phyloP scores from a whole-genome alignment of 2,329 filamentous ascomycete genomes.

The Orbilia oligospora region DNA sequence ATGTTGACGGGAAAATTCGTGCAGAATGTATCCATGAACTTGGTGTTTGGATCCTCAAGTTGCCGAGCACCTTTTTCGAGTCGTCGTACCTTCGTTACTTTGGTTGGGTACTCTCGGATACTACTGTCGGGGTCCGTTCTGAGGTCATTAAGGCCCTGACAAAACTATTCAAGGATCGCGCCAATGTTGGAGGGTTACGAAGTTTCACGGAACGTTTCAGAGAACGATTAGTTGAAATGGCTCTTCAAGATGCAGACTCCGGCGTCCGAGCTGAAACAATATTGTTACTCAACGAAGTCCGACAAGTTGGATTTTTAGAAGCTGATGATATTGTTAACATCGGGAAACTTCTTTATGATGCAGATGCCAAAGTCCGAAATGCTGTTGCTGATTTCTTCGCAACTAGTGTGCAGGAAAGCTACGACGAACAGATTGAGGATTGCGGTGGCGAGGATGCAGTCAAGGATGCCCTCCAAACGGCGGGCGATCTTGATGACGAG shows the following conservation, averaged over 20 bases:
- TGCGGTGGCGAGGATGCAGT: constrained; percentile 84
- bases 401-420: constrained; percentile 85
- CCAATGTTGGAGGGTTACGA: constrained; percentile 81
- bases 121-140: constrained; percentile 79
- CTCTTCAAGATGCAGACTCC: constrained; percentile 84
- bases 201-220: constrained; percentile 95
- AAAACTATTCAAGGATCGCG: constrained; percentile 82
- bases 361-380: constrained; percentile 85
- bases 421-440: constrained; percentile 83
- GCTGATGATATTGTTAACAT: constrained; percentile 91
- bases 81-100: constrained; percentile 91
- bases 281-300: constrained; percentile 83
- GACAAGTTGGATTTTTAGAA: constrained; percentile 87
- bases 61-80: constrained; percentile 91
- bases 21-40: constrained; percentile 89
- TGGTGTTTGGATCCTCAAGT: constrained; percentile 86
- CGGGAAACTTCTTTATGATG: constrained; percentile 89
- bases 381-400: constrained; percentile 92
- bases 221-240: constrained; percentile 90
- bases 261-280: constrained; percentile 85
- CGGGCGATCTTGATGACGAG: constrained; percentile 77
- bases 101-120: constrained; percentile 94
- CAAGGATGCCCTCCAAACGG: constrained; percentile 78
- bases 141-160: constrained; percentile 88
- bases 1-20: constrained; percentile 90